Base-by-base conservation (phyloP, 2,329 filamentous ascomycete genomes). In the Graphiopsis chlorocephala region DNA sequence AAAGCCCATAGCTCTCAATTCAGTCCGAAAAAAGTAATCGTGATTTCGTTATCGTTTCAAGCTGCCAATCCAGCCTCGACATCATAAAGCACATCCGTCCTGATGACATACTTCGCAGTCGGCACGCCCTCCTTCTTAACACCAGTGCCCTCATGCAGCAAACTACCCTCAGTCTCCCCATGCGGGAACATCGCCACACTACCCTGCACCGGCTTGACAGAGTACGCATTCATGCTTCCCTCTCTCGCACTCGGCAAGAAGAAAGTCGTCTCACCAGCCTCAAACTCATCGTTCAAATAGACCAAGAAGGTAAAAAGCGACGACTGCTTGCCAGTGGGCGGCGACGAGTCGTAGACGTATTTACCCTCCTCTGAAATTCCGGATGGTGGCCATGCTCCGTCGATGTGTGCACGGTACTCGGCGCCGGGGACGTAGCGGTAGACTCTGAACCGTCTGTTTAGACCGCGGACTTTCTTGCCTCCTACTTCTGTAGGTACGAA, bases 371-470 rank as follows among this genome's bases (percentile, higher is more conserved):
- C 80, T 0, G 84, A 76, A 52, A 90, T 86, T 1, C 86, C 87
- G 0, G 88, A 90, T 0, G 89, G 88, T 14, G 89, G 89, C 89
- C 89, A 91, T 0, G 88, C 89, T 8, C 89, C 89, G 69, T 91
- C 83, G 65, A 91, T 90, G 68, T 91, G 89, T 65, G 85, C 86
- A 8, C 89, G 80, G 71, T 91, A 91, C 72, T 91, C 89, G 0
- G 89, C 89, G 0, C 88, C 88, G 1, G 88, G 88, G 0, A 91
- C 88, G 65, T 91, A 91, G 70, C 89, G 82, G 68, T 91, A 91
- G 0, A 91, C 88, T 20, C 89, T 82, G 77, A 91, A 91, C 6
- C 89, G 83, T 1, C 89, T 81, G 70, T 91, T 91, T 63, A 91
- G 78, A 0, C 89, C 88, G 4, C 88, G 80, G 0, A 85, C 86